phyloP scores from a whole-genome alignment of 176 grass and related monocot genomes.

The Oryza meridionalis region DNA sequence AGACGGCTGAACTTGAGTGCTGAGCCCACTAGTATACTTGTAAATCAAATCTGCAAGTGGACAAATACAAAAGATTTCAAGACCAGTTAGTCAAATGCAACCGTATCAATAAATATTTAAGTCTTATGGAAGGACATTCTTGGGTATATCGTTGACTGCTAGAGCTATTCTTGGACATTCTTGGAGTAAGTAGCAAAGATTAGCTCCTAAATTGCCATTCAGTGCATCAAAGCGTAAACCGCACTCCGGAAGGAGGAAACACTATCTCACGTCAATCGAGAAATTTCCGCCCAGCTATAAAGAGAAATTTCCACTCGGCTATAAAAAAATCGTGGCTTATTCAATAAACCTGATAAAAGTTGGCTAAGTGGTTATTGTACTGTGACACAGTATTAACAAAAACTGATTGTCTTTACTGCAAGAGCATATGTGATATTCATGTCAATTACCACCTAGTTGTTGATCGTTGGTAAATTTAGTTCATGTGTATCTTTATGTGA shows the following conservation, averaged over 20 bases:
- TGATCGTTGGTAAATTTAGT: too few relatives aligned
- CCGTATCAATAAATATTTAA: background rate
- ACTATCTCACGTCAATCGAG: background rate
- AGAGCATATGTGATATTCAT: too few relatives aligned
- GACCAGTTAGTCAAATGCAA: slow-evolving; percentile 32
- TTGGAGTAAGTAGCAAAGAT: background rate
- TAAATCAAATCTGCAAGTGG: background rate
- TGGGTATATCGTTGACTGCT: slow-evolving; percentile 2
- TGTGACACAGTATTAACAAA: too few relatives aligned
- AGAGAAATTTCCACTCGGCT: background rate
- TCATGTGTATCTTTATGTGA: too few relatives aligned
- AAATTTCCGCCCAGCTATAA: background rate
- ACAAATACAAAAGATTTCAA: slow-evolving; percentile 1
- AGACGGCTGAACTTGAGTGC: slow-evolving; percentile 29
- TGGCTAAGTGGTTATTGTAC: too few relatives aligned
- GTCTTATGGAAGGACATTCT: slow-evolving; percentile 27
- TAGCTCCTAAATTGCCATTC: background rate
- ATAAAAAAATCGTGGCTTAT: background rate
- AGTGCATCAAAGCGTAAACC: background rate
- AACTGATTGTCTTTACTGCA: too few relatives aligned
- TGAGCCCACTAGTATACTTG: slow-evolving; percentile 29
- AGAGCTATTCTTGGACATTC: background rate
- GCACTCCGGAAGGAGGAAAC: too few relatives aligned
- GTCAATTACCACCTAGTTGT: too few relatives aligned
- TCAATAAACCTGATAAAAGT: background rate